Evolutionary conservation across 345 rosid species (phyloP), one percentile per base, ranked within the genome.

Genomic region (Carallia brachiata): DNA sequence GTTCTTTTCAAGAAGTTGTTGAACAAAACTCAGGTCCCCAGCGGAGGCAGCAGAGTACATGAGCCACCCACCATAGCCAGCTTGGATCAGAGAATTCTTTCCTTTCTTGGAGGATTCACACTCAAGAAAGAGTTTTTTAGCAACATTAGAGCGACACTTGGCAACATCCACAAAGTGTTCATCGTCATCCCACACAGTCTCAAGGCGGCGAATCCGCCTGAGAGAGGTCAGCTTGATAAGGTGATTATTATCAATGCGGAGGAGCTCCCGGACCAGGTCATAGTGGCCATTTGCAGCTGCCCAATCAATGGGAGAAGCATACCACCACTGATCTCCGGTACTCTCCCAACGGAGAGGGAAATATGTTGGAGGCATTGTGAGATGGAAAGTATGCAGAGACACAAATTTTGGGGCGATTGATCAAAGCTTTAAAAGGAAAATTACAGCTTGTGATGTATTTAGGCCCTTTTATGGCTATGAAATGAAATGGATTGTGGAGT

Each of bases 251-350:
- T 94, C 98, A 37, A 91, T 83, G 8, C 86, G 80, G 72, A 91
- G 90, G 70, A 94, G 95, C 84, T 91, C 91, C 15, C 95, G 83
- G 39, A 94, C 98, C 60, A 94, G 69, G 47, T 94, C 98, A 70
- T 86, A 89, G 75, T 94, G 97, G 75, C 96, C 84, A 75, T 90
- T 91, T 18, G 98, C 98, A 10, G 97, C 96, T 6, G 98, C 97
- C 80, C 87, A 91, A 61, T 94, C 97, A 18, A 94, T 88, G 0
- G 98, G 97, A 66, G 97, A 87, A 68, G 97, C 98, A 72, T 84
- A 94, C 98, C 98, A 94, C 98, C 97, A 91, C 61, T 94, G 98
- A 63, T 88, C 96, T n/a, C 93, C 89, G 32, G 96, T 94, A 77
- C 96, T 91, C 77, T 90, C 96, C 93, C 98, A 94, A 1, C 98